Base-by-base conservation (phyloP, 805 yeast species). In the Kodamaea kaohsiungensis region DNA sequence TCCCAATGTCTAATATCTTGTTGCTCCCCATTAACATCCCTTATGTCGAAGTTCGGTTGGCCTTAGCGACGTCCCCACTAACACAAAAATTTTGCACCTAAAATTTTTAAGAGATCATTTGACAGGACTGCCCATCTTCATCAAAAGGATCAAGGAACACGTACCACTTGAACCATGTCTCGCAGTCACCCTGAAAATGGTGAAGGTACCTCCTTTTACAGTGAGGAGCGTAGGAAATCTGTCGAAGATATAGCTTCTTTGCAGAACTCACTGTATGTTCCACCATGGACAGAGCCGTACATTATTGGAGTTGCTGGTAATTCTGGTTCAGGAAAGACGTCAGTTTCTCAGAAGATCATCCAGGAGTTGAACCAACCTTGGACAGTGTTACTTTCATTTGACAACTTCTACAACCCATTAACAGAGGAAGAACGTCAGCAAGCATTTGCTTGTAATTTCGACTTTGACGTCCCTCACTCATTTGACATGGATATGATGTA, bases 321-420 rank as follows among this genome's bases (percentile, higher is more conserved):
- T 50, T 72, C 76, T 13, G 80, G 98, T 1, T 89, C 97, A 0
- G 99, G 99, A 1, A 93, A 93, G 66, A 93, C 98, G 0, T 87
- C 96, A 37, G 90, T 95, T 16, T 95, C 98, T 0, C 85, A 91
- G 39, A 81, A 83, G 58, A 87, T 95, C 61, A 89, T 92, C 51
- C 82, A 87, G 53, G 85, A 86, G 57, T 71, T 82, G 56, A 86
- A 90, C 70, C 90, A 90, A 53, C 98, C 98, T 0, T 92, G 98
- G 97, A 90, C 98, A 0, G 93, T 95, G 10, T 75, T 95, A 53
- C 66, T 93, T 17, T 88, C 97, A 1, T 78, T 91, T 72, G 99
- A 95, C 67, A 93, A 93, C 70, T 95, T 93, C 67, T 95, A 95
- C 72, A 84, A 80, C 48, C 95, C 95, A 0, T 75, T 95, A 60